Percentiles rank a stretch among this genome's conserved stretches.
Evolutionary conservation across 805 yeast species (phyloP).

Genomic region (Wickerhamomyces alni): DNA sequence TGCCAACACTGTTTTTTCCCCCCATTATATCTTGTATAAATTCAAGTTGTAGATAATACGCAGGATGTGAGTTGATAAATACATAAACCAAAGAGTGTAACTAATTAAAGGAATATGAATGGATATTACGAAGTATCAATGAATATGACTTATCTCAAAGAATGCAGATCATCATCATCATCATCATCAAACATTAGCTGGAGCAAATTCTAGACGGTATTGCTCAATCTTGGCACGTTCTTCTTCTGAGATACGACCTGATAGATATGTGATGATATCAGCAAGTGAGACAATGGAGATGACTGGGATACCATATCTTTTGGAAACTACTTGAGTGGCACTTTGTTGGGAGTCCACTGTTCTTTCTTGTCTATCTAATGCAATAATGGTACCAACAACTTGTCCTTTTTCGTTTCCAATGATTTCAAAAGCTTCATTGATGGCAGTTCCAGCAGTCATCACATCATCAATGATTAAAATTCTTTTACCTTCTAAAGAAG

Average conservation of each 20-base stretch:
- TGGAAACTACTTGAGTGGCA: constrained; percentile 76
- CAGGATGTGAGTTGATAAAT: too few relatives aligned
- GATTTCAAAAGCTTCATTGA: constrained; percentile 85
- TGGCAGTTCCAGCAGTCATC: constrained; percentile 98
- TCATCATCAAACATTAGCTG: constrained; percentile 11
- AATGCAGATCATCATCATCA: background rate
- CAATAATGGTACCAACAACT: constrained; percentile 81
- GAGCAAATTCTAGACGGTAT: constrained; percentile 40
- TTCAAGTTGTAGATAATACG: background rate
- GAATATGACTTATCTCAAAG: background rate
- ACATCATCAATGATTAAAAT: constrained; percentile 92
- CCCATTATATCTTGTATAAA: too few relatives aligned
- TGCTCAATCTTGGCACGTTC: constrained; percentile 52
- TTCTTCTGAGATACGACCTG: constrained; percentile 48
- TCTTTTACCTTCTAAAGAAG: constrained; percentile 60
- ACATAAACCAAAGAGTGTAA: too few relatives aligned
- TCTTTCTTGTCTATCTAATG: constrained; percentile 89
- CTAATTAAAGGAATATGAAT: too few relatives aligned
- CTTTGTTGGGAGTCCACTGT: constrained; percentile 64
- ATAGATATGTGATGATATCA: constrained; percentile 65
- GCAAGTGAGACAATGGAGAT: constrained; percentile 69
- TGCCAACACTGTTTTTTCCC: background rate
- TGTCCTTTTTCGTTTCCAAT: constrained; percentile 63
- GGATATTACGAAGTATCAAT: too few relatives aligned
- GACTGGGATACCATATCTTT: constrained; percentile 75